Evolutionary conservation across 805 yeast species (phyloP).

Genomic region (Blastobotrys attinorum): DNA sequence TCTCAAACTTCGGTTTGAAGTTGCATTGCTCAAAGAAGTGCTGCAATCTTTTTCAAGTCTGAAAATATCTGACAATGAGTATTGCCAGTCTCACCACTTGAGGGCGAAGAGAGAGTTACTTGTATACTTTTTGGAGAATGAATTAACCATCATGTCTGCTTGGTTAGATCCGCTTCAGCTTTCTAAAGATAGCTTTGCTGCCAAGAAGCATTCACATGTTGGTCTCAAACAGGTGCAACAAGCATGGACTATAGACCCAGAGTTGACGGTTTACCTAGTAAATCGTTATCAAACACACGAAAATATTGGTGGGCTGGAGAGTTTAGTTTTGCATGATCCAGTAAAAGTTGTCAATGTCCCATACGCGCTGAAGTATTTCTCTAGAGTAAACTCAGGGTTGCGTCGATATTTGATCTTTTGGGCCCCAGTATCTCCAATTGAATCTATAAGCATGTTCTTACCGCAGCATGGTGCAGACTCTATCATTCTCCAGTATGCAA

Average conservation of each 20-base stretch:
- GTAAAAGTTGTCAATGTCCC: constrained; percentile 47
- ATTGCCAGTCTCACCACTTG: constrained; percentile 4
- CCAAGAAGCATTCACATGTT: constrained; percentile 9
- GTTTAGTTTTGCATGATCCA: constrained; percentile 49
- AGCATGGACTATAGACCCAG: constrained; percentile 64
- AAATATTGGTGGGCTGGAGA: constrained; percentile 34
- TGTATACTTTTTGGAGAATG: constrained; percentile 63
- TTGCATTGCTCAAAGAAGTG: constrained; percentile 48
- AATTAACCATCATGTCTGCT: constrained; percentile 58
- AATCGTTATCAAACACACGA: constrained; percentile 41
- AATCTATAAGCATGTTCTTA: constrained; percentile 73
- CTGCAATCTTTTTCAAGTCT: constrained; percentile 29
- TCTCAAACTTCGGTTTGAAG: constrained; percentile 62
- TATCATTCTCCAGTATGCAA: constrained; percentile 71
- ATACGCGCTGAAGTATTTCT: constrained; percentile 50
- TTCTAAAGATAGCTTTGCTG: constrained; percentile 11
- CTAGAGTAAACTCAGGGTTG: constrained; percentile 25
- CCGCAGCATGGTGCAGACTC: constrained; percentile 64
- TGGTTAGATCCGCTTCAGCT: constrained; percentile 63
- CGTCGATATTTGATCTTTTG: constrained; percentile 44
- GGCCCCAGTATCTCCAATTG: constrained; percentile 73
- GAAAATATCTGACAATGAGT: constrained; percentile 7
- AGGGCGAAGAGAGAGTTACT: constrained; percentile 45
- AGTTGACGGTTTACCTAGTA: constrained; percentile 62
- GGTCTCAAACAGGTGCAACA: constrained; percentile 33